Base-by-base conservation (phyloP, 495 filamentous ascomycete species). In the Trichoderma asperelloides region DNA sequence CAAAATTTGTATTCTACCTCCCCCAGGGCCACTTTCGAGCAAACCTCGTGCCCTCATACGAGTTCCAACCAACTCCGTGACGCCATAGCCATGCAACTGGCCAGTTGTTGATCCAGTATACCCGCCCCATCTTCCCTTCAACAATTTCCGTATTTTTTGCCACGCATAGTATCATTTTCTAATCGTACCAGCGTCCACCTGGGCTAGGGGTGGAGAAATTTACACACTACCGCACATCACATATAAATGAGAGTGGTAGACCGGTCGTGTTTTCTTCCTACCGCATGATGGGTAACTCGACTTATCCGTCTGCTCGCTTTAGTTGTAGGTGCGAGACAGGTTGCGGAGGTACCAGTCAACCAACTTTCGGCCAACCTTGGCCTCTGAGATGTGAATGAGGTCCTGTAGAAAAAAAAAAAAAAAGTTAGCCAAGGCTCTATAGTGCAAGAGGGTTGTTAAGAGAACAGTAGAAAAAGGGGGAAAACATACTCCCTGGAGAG, bases 271-370 rank as follows among this genome's bases (percentile, higher is more conserved):
- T 37, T 37, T 37, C 33, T 37, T 37, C 33, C 33, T 37, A 37
- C 33, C 33, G 5, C 33, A 7, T 37, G 33, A 47, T 21, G n/a
- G 55, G 55, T 60, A 60, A 8, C 55, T 28, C 55, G 25, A 60
- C 55, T 28, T 33, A 25, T 30, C 37, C 27, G 21, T 27, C 39
- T 65, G 16, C 63, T 65, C 21, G 67, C 72, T 28, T 70, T 70
- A 78, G 71, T 78, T 77, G 81, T 98, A 98, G 63, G 93, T 96
- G 72, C 95, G 88, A 60, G 92, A 89, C 72, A 98, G 84, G 81
- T 98, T 98, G 72, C 96, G 88, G 73, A 98, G 86, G 79, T 98
- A 98, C 95, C 95, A 98, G 81, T 98, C 95, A 66, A 98, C 94
- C 74, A 98, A 80, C 78, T 93, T 93, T 69, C 95, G 86, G 69